phyloP scores from a whole-genome alignment of 2,329 filamentous ascomycete genomes.

The Fusarium neocosmosporiellum region DNA sequence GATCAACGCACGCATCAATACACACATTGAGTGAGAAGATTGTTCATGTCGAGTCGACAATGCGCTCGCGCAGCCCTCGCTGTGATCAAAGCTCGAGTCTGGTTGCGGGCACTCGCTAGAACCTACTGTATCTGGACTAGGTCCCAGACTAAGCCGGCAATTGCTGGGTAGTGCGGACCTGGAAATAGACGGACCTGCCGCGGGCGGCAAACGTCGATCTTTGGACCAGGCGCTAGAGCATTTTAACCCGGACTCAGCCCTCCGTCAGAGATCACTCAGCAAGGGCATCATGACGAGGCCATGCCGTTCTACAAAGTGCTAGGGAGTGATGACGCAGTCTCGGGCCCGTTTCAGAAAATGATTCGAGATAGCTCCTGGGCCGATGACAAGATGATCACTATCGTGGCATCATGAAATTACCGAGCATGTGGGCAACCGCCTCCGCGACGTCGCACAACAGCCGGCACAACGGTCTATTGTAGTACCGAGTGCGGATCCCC shows the following conservation, averaged over 20 bases:
- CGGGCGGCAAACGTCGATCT: constrained; percentile 45
- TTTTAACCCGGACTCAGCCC: constrained; percentile 32
- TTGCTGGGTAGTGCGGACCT: constrained; percentile 35
- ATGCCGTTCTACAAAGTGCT: neutral
- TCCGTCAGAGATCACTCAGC: constrained; percentile 17
- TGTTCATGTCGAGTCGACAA: neutral
- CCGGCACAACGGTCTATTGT: constrained; percentile 23
- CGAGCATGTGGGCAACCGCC: constrained; percentile 10
- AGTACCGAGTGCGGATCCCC: constrained; percentile 11
- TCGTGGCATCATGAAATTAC: constrained; percentile 19
- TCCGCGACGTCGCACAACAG: constrained; percentile 28
- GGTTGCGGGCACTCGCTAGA: constrained; percentile 9
- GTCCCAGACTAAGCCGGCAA: constrained; percentile 31
- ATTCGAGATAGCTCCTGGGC: constrained; percentile 20
- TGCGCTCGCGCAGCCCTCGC: neutral
- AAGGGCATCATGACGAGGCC: neutral
- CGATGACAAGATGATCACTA: constrained; percentile 13
- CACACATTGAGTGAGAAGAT: neutral
- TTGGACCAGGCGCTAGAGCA: constrained; percentile 37
- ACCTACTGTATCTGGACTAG: constrained; percentile 29
- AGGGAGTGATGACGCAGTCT: neutral
- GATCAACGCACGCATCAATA: neutral
- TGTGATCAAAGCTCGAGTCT: neutral
- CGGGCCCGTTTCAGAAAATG: constrained; percentile 15
- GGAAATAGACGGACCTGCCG: constrained; percentile 39